A percentile compares a stretch with the other conserved stretches of the same genome.
phyloP scores from a whole-genome alignment of 1,139 yeast genomes.

The Kazachstania sp. region DNA sequence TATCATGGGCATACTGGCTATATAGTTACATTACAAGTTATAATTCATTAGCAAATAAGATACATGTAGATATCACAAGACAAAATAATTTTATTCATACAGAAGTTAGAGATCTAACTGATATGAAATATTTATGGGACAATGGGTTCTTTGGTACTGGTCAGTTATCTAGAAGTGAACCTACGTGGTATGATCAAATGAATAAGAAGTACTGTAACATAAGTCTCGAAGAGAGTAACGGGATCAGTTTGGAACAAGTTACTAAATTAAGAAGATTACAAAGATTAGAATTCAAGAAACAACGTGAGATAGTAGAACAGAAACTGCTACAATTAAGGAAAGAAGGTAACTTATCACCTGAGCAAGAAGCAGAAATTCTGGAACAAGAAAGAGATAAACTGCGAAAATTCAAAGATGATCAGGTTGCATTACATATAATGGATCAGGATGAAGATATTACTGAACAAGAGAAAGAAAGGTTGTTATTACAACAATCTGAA shows the following conservation, averaged over 20 bases:
- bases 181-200: conserved; percentile 74
- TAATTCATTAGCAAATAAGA: conserved; percentile 9
- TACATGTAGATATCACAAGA: conserved; percentile 14
- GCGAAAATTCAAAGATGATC: conserved; percentile 31
- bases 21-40: conserved; percentile 30
- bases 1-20: conserved; percentile 47
- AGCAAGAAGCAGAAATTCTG: conserved; percentile 21
- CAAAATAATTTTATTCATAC: conserved; percentile 13
- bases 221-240: conserved; percentile 15
- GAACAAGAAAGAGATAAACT: conserved; percentile 28
- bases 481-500: conserved; percentile 31
- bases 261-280: conserved; percentile 67
- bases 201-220: conserved; percentile 38
- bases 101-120: conserved; percentile 37
- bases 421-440: conserved; percentile 6
- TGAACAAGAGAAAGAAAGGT: conserved; percentile 20
- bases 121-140: conserved; percentile 62
- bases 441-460: conserved; percentile 8
- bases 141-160: conserved; percentile 96
- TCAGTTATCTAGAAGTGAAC: conserved; percentile 77
- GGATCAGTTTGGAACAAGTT: conserved; percentile 52
- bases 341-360: conserved; percentile 26
- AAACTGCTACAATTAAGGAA: conserved; percentile 29
- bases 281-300: conserved; percentile 61
- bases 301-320: conserved; percentile 34